A percentile compares a stretch with the other conserved stretches of the same genome.
Conservation (phyloP, 2,329 filamentous ascomycete species). For the Penicillium sp. region DNA sequence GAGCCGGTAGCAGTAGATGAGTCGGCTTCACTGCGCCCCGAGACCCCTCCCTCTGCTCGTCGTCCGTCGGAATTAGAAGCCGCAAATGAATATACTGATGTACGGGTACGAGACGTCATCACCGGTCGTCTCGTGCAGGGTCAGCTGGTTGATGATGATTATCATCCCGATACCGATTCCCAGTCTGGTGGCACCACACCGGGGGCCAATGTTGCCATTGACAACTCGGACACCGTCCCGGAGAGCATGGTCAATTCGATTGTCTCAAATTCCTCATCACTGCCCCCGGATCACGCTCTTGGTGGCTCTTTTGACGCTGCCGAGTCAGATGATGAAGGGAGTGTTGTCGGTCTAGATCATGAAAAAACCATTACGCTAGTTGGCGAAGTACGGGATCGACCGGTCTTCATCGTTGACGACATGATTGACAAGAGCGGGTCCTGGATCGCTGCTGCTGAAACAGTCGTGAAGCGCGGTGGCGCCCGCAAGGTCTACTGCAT, state of each 20-base stretch:
- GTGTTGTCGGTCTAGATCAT: conserved; percentile 57
- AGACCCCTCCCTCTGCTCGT: conserved; percentile 36
- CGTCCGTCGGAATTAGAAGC: conserved; percentile 42
- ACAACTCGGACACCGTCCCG: conserved; percentile 52
- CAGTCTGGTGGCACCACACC: conserved; percentile 51
- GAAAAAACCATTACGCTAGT: conserved; percentile 98
- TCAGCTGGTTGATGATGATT: conserved; percentile 91
- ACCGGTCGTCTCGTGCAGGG: conserved; percentile 87
- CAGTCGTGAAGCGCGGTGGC: conserved; percentile 83
- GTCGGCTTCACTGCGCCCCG: conserved; percentile 29
- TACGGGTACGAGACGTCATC: conserved; percentile 80
- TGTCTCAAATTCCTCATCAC: conserved; percentile 73
- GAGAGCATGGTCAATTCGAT: conserved; percentile 80
- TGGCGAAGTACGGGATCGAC: conserved; percentile 79
- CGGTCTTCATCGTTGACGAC: conserved; percentile 93
- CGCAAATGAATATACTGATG: conserved; percentile 62
- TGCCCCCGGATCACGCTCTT: conserved; percentile 63
- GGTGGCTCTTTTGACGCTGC: conserved; percentile 79
- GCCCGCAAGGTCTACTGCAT: conserved; percentile 97
- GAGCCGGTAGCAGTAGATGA: conserved; percentile 20
- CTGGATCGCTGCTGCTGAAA: conserved; percentile 96
- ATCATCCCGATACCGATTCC: conserved; percentile 64
- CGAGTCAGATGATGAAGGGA: conserved; percentile 77
- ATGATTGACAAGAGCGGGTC: conserved; percentile 98
- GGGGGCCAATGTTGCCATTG: conserved; percentile 40